phyloP scores from a whole-genome alignment of 306 rosid genomes.

The Rosa chinensis region DNA sequence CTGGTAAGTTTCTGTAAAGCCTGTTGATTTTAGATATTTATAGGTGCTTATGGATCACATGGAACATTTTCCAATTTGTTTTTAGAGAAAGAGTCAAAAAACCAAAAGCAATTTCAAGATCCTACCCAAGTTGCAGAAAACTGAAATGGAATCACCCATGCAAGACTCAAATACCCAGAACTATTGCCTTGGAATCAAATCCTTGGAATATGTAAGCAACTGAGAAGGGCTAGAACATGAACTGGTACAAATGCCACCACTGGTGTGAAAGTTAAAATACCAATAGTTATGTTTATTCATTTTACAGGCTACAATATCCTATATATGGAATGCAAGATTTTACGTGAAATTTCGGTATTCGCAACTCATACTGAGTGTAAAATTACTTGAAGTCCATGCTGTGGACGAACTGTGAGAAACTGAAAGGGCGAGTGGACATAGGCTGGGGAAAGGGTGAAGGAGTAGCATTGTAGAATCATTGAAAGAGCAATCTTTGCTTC shows the following conservation, averaged over 20 bases:
- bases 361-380: not conserved
- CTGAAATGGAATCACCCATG: no score
- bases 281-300: not conserved
- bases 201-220: not conserved
- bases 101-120: no score
- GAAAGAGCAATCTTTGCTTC: slow-evolving; percentile 25
- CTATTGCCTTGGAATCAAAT: no score
- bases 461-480: slow-evolving; percentile 29
- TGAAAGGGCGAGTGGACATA: slow-evolving; percentile 24
- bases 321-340: not conserved
- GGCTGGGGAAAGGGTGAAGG: slow-evolving; percentile 25
- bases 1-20: no score
- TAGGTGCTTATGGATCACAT: no score
- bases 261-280: not conserved
- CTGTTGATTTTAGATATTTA: no score
- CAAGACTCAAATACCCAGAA: no score
- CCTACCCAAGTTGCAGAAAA: no score
- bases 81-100: no score
- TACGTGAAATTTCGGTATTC: not conserved
- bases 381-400: slow-evolving; percentile 27
- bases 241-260: not conserved
- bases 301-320: not conserved
- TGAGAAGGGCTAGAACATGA: not conserved
- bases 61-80: no score
- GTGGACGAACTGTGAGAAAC: slow-evolving; percentile 14